Evolutionary conservation across 805 yeast genomes (phyloP).

Genomic region (Pichia californica): DNA sequence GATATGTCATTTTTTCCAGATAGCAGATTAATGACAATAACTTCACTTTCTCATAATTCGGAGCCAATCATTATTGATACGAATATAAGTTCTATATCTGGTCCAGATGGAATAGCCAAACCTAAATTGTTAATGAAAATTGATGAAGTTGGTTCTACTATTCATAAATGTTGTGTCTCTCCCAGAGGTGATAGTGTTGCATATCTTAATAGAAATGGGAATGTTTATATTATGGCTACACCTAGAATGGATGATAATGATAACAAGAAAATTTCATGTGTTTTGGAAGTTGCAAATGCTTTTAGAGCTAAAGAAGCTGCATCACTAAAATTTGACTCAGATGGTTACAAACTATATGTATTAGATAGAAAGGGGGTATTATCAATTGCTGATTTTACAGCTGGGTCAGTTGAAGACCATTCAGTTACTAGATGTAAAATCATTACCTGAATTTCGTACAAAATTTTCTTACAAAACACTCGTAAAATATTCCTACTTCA

Average conservation of each 20-base stretch:
- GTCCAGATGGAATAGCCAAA: slow-evolving; percentile 42
- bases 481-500: no score
- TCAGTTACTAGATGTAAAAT: slow-evolving; percentile 65
- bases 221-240: slow-evolving; percentile 60
- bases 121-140: slow-evolving; percentile 57
- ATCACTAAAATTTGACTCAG: slow-evolving; percentile 62
- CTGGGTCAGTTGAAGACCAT: slow-evolving; percentile 67
- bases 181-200: slow-evolving; percentile 87
- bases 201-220: slow-evolving; percentile 71
- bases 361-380: slow-evolving; percentile 79
- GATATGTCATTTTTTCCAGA: slow-evolving; percentile 68
- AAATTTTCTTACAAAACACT: no score
- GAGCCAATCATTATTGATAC: slow-evolving; percentile 66
- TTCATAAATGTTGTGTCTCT: slow-evolving; percentile 67
- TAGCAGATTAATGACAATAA: slow-evolving; percentile 44
- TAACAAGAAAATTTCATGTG: slow-evolving; percentile 54
- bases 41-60: slow-evolving; percentile 57
- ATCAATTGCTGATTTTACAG: slow-evolving; percentile 80
- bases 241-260: slow-evolving; percentile 50
- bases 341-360: slow-evolving; percentile 72
- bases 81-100: slow-evolving; percentile 40
- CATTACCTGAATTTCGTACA: slow-evolving; percentile 26
- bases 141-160: slow-evolving; percentile 74
- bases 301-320: slow-evolving; percentile 73
- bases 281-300: slow-evolving; percentile 76